Base-by-base conservation (phyloP, 1,284 basidiomycete genomes). In the Tilletia indica region DNA sequence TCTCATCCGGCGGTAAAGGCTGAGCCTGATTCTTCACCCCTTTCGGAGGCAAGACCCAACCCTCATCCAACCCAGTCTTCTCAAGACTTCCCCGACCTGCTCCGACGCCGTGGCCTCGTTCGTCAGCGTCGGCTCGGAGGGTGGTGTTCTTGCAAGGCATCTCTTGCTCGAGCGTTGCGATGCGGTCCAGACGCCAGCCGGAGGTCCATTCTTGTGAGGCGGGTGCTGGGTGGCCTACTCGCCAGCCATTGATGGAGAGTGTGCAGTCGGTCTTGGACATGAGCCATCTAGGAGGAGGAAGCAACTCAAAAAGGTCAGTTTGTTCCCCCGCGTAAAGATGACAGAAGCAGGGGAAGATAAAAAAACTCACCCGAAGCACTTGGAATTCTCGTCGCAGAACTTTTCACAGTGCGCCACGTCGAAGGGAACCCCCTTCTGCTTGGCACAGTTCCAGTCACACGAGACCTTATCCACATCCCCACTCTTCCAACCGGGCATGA, bases 381-480 rank as follows among this genome's bases (percentile, higher is more conserved):
- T 54, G 19, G 49, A 5, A n/a, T 69, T 64, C 25, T 69, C 68
- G 14, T 69, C 68, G 36, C 68, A 69, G 63, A 69, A 47, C 45
- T 56, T 64, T 56, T 58, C 56, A 45, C 68, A 69, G 51, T 61
- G 63, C 45, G 39, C 56, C 38, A 25, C 51, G 31, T 69, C 68
- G 54, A 69, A 69, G n/a, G 45, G 6, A 25, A 47, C 63, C 5
- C 68, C 47, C 63, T 64, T 69, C 21, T 47, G 21, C 39, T 51
- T 64, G 25, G 68, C 68, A 38, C 68, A 69, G 63, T 69, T 64
- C 45, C n/a, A 31, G 21, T 64, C 68, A 19, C 68, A 69, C 9
- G 42, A 39, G n/a, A 21, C 56, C 68, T 69, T 58, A 45, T 69
- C 63, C 25, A 64, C 51, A 51, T 58, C 56, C 11, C 63, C 47